These are phyloP conservation scores for Fistulina hepatica DNA, from an alignment of 1,284 basidiomycete species.

Conservation along the genomic window DNA sequence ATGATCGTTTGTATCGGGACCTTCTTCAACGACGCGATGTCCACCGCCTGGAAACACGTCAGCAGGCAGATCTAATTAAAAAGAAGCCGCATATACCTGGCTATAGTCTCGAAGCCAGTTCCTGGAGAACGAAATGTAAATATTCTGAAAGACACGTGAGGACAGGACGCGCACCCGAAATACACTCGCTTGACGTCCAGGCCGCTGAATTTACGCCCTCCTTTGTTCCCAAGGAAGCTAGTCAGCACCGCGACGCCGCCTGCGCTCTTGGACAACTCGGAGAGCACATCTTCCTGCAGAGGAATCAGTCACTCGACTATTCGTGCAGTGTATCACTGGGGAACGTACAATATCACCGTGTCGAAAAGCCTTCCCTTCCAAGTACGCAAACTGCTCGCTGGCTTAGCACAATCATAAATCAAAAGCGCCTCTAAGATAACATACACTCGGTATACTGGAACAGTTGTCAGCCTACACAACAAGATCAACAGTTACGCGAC, in stretches of 20 bases:
- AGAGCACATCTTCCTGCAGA: constrained; percentile 54
- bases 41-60: constrained; percentile 57
- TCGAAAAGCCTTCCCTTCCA: constrained; percentile 72
- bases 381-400: constrained; percentile 61
- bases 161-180: constrained; percentile 52
- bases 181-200: constrained; percentile 70
- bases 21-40: constrained; percentile 74
- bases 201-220: constrained; percentile 61
- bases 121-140: constrained; percentile 22
- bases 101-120: constrained; percentile 81
- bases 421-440: too few relatives aligned
- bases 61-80: background rate
- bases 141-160: constrained; percentile 1
- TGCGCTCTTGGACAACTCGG: constrained; percentile 50
- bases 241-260: constrained; percentile 52
- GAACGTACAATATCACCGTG: constrained; percentile 74
- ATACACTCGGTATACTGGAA: constrained; percentile 3
- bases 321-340: constrained; percentile 2
- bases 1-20: constrained; percentile 69
- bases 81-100: constrained; percentile 32
- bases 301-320: background rate
- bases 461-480: background rate
- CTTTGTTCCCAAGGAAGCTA: constrained; percentile 48
- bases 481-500: background rate
- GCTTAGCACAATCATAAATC: background rate